Conservation (phyloP, 495 filamentous ascomycete species). For the Tuber umbilicatum region DNA sequence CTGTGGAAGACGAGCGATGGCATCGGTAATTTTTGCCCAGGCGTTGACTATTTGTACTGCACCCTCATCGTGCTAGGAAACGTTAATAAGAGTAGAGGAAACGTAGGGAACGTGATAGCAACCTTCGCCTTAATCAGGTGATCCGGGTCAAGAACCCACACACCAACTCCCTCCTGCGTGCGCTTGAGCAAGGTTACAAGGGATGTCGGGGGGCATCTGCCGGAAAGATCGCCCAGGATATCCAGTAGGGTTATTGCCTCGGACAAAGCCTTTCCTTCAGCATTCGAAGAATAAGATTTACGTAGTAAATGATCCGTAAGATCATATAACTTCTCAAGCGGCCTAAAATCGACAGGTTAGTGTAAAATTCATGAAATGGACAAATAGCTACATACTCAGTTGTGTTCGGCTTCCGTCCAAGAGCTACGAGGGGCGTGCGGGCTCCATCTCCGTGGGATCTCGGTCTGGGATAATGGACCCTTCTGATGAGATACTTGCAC, state of each 20-base stretch:
- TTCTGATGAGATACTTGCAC: constrained; percentile 7
- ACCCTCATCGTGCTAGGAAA: constrained; percentile 7
- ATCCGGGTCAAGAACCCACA: constrained; percentile 57
- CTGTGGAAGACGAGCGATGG: constrained; percentile 25
- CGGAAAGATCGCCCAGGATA: constrained; percentile 42
- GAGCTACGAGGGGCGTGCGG: constrained; percentile 17
- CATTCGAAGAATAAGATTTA: constrained; percentile 45
- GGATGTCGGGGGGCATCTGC: constrained; percentile 41
- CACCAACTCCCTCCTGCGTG: constrained; percentile 54
- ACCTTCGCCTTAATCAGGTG: constrained; percentile 27
- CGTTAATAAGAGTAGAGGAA: neutral
- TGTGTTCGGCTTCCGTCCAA: constrained; percentile 18
- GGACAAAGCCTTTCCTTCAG: constrained; percentile 16
- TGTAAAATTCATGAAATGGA: constrained; percentile 6
- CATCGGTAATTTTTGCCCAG: constrained; percentile 24
- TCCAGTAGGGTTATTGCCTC: constrained; percentile 40
- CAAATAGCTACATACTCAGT: constrained; percentile 29
- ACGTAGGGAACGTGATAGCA: neutral
- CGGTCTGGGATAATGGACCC: constrained; percentile 23
- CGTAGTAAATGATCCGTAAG: constrained; percentile 48
- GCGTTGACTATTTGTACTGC: neutral
- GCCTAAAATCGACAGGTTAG: constrained; percentile 33
- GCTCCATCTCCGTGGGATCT: constrained; percentile 6
- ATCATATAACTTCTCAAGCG: constrained; percentile 57
- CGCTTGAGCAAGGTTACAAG: constrained; percentile 45